Conservation (phyloP, 1,139 yeast genomes). For the Protomyces inouyei region DNA sequence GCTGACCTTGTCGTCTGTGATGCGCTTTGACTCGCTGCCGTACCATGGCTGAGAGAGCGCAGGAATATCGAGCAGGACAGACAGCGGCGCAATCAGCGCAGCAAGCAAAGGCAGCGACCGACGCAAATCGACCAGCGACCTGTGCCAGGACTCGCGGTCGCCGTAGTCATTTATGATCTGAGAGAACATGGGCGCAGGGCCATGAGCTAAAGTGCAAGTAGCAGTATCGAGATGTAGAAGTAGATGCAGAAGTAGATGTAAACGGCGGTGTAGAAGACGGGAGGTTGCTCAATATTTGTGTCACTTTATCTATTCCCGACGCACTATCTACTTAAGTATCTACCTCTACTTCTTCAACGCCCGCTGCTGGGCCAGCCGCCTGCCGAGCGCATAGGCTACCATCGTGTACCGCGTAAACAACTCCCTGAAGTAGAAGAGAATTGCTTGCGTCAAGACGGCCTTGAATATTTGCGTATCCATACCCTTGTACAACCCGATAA, state of each 20-base stretch:
- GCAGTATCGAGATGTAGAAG: neutral
- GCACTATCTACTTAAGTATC: neutral
- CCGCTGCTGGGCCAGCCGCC: conserved; percentile 5
- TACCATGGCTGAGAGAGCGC: conserved; percentile 26
- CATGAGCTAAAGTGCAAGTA: neutral
- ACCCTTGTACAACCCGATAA: conserved; percentile 66
- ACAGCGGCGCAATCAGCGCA: conserved; percentile 15
- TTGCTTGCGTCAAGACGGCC: conserved; percentile 81
- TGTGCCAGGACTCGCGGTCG: neutral
- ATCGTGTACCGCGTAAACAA: conserved; percentile 24
- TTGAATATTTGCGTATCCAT: conserved; percentile 73
- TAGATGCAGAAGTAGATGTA: too few relatives aligned
- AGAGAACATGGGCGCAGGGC: neutral
- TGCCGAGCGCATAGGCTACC: conserved; percentile 15
- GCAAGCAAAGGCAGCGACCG: conserved; percentile 14
- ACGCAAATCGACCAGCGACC: neutral
- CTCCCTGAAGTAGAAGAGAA: conserved; percentile 76
- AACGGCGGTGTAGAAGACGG: too few relatives aligned
- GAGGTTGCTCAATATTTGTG: too few relatives aligned
- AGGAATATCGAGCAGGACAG: conserved; percentile 17
- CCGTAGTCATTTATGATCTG: neutral
- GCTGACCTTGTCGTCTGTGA: conserved; percentile 13
- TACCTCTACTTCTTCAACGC: neutral
- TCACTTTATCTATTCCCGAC: neutral
- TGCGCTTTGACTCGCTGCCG: conserved; percentile 6